Percentiles rank a stretch among this genome's conserved stretches.
These are phyloP conservation scores for Annona cherimola DNA, from an alignment of 164 flowering plant species.

Conservation along the genomic window DNA sequence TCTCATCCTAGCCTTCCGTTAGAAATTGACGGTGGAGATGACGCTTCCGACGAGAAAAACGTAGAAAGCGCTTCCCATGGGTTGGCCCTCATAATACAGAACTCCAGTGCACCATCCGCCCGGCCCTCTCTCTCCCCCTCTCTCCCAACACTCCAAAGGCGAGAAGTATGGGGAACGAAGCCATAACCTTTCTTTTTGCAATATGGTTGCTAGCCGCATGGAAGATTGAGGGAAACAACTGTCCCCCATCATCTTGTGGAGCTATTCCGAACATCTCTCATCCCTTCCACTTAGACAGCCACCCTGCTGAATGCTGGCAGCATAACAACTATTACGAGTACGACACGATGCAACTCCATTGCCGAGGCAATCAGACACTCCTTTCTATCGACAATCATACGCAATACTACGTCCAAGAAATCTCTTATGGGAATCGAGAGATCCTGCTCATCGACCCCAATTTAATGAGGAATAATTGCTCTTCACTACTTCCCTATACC, in stretches of 20 bases:
- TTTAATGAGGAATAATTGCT: neutral
- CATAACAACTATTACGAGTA: neutral
- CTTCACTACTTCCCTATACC: neutral
- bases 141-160: too few relatives aligned
- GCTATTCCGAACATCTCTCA: neutral
- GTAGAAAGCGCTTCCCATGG: too few relatives aligned
- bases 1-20: too few relatives aligned
- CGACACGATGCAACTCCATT: neutral
- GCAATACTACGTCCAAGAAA: conserved; percentile 6
- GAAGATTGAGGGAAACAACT: neutral
- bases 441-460: conserved; percentile 8
- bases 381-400: neutral
- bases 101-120: too few relatives aligned
- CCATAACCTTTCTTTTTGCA: too few relatives aligned
- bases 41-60: too few relatives aligned
- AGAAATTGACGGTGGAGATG: too few relatives aligned
- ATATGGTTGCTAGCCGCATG: too few relatives aligned
- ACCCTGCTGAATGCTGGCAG: too few relatives aligned
- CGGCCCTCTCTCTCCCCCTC: too few relatives aligned
- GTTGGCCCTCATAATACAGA: too few relatives aligned
- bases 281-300: conserved; percentile 4
- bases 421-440: neutral
- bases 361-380: conserved; percentile 2
- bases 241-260: conserved; percentile 7
- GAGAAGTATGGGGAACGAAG: too few relatives aligned